Base-by-base conservation (phyloP, 2,329 filamentous ascomycete genomes). In the Venturia nashicola region DNA sequence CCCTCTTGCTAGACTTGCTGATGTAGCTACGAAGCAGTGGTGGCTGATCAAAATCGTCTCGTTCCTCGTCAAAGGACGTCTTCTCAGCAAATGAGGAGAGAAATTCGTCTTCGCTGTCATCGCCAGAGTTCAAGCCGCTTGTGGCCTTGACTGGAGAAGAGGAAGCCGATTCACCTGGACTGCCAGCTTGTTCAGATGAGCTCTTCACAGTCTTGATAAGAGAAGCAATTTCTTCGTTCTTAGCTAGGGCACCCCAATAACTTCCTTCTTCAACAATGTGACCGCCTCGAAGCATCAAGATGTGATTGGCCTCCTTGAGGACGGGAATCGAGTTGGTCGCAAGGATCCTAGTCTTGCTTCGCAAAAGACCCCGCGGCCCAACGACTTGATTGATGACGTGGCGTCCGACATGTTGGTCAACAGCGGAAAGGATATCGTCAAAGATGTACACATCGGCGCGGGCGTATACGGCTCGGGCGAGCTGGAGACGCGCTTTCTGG, bases 381-480 rank as follows among this genome's bases (percentile, higher is more conserved):
- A 97, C 83, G 0, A 96, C 91, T 66, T 91, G 88, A 72, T 96
- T 88, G 70, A 95, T 95, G 65, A 97, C 83, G 76, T 96, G 91
- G 66, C 89, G 84, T 60, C 91, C 92, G 65, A 96, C 91, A 34
- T 63, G 61, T 36, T 63, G 61, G 32, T 65, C 64, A 14, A 65
- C 40, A 23, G 51, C 64, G 20, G 64, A 65, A 8, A 65, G 39
- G 18, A 65, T 59, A 42, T 65, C 64, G 48, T 65, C 64, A 14
- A 65, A 46, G 9, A 65, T 27, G 27, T 62, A 61, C 1, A 64
- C 44, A 12, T 60, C 46, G 3, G 59, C 43, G 20, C 64, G 60
- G 7, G 64, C 46, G 36, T 65, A 65, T 5, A 65, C 61, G 6
- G 64, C 64, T 3, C 64, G 61, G 12, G 64, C 64, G 11, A 65